phyloP scores from a whole-genome alignment of 2,329 filamentous ascomycete species.

The Thermomyces lanuginosus region DNA sequence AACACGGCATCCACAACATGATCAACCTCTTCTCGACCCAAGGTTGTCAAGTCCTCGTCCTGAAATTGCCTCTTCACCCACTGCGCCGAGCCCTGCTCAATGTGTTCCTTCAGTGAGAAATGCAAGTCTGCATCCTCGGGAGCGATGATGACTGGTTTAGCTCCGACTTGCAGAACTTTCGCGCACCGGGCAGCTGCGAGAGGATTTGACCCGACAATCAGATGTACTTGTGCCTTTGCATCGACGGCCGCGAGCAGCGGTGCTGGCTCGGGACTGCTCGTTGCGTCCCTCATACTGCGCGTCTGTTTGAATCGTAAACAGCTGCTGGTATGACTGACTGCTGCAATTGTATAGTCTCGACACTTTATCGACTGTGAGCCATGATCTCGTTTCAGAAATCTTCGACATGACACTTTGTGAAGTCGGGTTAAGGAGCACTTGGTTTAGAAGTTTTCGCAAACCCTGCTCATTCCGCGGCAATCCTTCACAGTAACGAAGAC shows the following conservation, averaged over 20 bases:
- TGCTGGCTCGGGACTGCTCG: conserved; percentile 10
- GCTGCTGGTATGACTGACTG: conserved; percentile 1
- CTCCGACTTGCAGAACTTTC: conserved; percentile 67
- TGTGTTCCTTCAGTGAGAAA: conserved; percentile 35
- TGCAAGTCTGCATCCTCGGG: conserved; percentile 46
- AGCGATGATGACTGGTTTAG: conserved; percentile 61
- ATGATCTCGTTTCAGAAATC: too few relatives aligned
- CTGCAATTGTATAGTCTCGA: too few relatives aligned
- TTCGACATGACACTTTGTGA: too few relatives aligned
- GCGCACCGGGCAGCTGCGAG: conserved; percentile 71
- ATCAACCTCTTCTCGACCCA: conserved; percentile 68
- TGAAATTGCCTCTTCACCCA: conserved; percentile 40
- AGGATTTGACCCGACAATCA: conserved; percentile 73
- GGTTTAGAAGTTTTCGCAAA: too few relatives aligned
- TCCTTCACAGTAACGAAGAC: too few relatives aligned
- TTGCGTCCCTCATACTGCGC: conserved; percentile 18
- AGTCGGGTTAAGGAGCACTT: too few relatives aligned
- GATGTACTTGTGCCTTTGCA: conserved; percentile 42
- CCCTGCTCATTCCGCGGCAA: too few relatives aligned
- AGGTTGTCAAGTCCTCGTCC: conserved; percentile 52
- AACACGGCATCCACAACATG: conserved; percentile 81
- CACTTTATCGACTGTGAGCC: too few relatives aligned
- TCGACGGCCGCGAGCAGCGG: conserved; percentile 27
- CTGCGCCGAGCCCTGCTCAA: conserved; percentile 26
- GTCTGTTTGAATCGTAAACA: background rate